These are phyloP conservation scores for Wickerhamia fluorescens DNA, from an alignment of 805 yeast genomes.

Conservation along the genomic window DNA sequence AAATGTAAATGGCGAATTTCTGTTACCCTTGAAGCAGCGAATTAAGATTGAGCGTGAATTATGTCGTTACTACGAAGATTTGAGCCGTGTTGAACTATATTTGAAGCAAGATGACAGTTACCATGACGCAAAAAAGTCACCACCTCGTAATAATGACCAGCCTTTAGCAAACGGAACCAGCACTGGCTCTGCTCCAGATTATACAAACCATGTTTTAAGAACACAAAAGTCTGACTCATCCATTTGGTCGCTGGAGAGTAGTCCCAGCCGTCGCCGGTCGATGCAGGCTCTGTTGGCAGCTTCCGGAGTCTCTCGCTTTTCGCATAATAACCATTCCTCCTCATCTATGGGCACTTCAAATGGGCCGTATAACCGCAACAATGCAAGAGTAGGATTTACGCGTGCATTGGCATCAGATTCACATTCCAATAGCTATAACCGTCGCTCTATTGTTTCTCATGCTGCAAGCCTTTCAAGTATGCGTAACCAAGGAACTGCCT, in stretches of 20 bases:
- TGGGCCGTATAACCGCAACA: too few species aligned
- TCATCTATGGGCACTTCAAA: too few species aligned
- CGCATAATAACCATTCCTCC: conserved; percentile 10
- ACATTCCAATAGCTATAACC: too few species aligned
- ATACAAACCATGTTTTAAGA: conserved; percentile 9
- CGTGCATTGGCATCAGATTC: conserved; percentile 32
- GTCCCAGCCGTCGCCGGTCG: conserved; percentile 17
- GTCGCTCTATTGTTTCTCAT: too few species aligned
- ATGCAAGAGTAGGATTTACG: conserved; percentile 31
- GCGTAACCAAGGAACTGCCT: too few species aligned
- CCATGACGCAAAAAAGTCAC: too few species aligned
- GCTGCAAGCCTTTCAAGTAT: too few species aligned
- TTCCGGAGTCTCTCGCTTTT: conserved; percentile 21
- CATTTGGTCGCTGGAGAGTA: conserved; percentile 31
- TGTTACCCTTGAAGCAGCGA: conserved; percentile 30
- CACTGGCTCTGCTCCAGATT: conserved; percentile 1
- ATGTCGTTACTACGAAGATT: conserved; percentile 37
- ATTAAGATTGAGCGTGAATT: conserved; percentile 41
- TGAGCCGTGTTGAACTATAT: conserved; percentile 32
- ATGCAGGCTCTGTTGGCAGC: conserved; percentile 23
- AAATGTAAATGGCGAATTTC: conserved; percentile 19
- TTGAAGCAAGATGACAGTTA: conserved; percentile 22
- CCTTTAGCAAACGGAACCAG: too few species aligned
- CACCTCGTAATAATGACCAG: too few species aligned
- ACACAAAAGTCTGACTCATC: conserved; percentile 27